These are phyloP conservation scores for Blastobotrys persicus DNA, from an alignment of 1,139 yeast genomes.

Conservation along the genomic window DNA sequence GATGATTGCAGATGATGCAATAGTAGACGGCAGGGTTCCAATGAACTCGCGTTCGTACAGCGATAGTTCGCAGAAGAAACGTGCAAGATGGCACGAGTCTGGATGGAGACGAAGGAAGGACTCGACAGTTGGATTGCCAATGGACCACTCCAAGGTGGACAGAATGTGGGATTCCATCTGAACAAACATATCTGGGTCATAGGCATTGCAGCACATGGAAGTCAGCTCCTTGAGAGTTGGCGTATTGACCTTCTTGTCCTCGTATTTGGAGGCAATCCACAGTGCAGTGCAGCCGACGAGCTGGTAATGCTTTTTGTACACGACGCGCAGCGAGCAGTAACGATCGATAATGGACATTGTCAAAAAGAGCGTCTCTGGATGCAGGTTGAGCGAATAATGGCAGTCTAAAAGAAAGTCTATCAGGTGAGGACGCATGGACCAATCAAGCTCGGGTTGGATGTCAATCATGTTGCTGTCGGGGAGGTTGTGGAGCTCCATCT, in stretches of 20 bases:
- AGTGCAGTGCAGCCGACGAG: constrained; percentile 89
- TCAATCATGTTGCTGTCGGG: constrained; percentile 65
- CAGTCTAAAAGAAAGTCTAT: constrained; percentile 80
- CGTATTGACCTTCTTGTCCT: constrained; percentile 82
- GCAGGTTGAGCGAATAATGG: constrained; percentile 73
- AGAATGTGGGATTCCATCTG: constrained; percentile 96
- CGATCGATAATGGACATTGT: constrained; percentile 83
- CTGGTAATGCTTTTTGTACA: constrained; percentile 88
- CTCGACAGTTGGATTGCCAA: constrained; percentile 56
- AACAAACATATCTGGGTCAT: constrained; percentile 86
- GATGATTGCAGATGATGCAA: constrained; percentile 67
- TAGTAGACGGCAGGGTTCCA: constrained; percentile 55
- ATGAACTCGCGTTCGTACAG: constrained; percentile 69
- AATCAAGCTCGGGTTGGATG: constrained; percentile 86
- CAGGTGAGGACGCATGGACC: constrained; percentile 90
- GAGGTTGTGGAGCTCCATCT: constrained; percentile 33
- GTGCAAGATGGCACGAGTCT: constrained; percentile 38
- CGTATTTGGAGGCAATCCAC: constrained; percentile 95
- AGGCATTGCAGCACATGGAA: constrained; percentile 81
- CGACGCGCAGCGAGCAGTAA: constrained; percentile 88
- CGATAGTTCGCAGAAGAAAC: constrained; percentile 76
- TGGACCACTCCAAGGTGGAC: constrained; percentile 81
- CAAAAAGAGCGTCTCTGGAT: constrained; percentile 78
- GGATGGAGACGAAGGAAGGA: constrained; percentile 32
- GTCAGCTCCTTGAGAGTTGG: constrained; percentile 78